Evolutionary conservation across 2,329 filamentous ascomycete species (phyloP).

Genomic region (Phyllosticta citriasiana): DNA sequence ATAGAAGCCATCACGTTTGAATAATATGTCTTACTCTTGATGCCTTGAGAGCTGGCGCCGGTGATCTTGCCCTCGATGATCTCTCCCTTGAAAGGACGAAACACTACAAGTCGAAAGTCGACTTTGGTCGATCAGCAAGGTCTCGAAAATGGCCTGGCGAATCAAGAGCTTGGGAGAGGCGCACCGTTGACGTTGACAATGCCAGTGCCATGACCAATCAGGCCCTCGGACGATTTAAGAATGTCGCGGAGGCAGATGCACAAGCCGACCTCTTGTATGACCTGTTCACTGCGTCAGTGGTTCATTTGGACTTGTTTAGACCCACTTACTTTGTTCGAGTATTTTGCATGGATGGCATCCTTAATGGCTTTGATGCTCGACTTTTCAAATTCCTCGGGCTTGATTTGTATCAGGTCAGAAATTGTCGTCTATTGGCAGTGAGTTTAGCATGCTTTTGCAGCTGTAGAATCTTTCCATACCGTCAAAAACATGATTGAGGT

Average conservation of each 20-base stretch:
- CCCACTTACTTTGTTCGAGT: constrained; percentile 67
- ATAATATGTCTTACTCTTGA: constrained; percentile 46
- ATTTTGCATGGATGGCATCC: constrained; percentile 95
- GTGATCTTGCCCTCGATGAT: constrained; percentile 79
- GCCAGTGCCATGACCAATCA: constrained; percentile 87
- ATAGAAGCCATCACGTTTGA: not conserved
- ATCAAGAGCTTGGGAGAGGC: constrained; percentile 11
- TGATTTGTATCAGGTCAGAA: constrained; percentile 87
- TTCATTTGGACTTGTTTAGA: constrained; percentile 1
- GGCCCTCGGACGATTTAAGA: constrained; percentile 76
- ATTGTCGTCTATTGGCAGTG: constrained; percentile 62
- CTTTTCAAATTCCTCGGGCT: constrained; percentile 79
- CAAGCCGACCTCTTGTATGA: constrained; percentile 87
- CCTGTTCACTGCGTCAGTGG: constrained; percentile 34
- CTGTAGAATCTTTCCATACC: not conserved
- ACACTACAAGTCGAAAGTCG: constrained; percentile 87
- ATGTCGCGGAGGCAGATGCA: constrained; percentile 92
- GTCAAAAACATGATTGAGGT: constrained; percentile 7
- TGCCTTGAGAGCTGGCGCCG: constrained; percentile 59
- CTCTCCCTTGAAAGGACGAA: constrained; percentile 91
- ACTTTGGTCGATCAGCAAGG: constrained; percentile 41
- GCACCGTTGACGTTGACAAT: constrained; percentile 88
- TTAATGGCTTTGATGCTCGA: constrained; percentile 76
- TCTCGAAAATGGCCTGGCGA: not conserved
- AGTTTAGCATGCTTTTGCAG: not conserved